These are phyloP conservation scores for Magnusiomyces fungicola DNA, from an alignment of 1,139 yeast genomes.

Conservation along the genomic window DNA sequence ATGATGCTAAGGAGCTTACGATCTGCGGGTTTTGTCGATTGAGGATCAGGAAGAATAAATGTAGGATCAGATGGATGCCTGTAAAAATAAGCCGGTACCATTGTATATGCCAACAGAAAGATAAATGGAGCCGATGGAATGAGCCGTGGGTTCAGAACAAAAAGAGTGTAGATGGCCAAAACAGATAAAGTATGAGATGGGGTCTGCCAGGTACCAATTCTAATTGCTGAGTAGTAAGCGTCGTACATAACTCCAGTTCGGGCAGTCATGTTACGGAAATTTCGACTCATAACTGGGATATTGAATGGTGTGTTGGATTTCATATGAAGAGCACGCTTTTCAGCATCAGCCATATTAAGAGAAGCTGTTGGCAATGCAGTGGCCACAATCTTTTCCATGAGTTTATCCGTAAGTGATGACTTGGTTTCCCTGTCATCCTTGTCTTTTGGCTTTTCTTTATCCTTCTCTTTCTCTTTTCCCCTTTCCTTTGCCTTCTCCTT, in stretches of 20 bases:
- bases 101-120: slow-evolving; percentile 45
- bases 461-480: no score
- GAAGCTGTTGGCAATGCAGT: slow-evolving; percentile 65
- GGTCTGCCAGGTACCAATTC: slow-evolving; percentile 58
- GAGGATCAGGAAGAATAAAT: slow-evolving; percentile 16
- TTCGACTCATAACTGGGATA: slow-evolving; percentile 60
- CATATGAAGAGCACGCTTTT: slow-evolving; percentile 37
- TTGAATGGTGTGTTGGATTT: slow-evolving; percentile 61
- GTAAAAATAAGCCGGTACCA: slow-evolving; percentile 65
- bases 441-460: neutral
- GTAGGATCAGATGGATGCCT: slow-evolving; percentile 33
- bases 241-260: slow-evolving; percentile 50
- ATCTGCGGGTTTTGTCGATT: neutral
- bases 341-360: slow-evolving; percentile 30
- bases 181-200: slow-evolving; percentile 58
- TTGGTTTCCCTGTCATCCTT: neutral
- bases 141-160: slow-evolving; percentile 57
- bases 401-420: slow-evolving; percentile 44
- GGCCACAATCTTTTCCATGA: slow-evolving; percentile 59
- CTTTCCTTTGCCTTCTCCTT: neutral
- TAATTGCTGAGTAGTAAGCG: slow-evolving; percentile 38
- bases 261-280: slow-evolving; percentile 58
- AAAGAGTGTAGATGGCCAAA: slow-evolving; percentile 47
- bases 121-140: slow-evolving; percentile 48
- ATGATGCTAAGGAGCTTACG: neutral